Evolutionary conservation across 2,329 filamentous ascomycete genomes (phyloP).

Genomic region (Cyclaneusma minus): DNA sequence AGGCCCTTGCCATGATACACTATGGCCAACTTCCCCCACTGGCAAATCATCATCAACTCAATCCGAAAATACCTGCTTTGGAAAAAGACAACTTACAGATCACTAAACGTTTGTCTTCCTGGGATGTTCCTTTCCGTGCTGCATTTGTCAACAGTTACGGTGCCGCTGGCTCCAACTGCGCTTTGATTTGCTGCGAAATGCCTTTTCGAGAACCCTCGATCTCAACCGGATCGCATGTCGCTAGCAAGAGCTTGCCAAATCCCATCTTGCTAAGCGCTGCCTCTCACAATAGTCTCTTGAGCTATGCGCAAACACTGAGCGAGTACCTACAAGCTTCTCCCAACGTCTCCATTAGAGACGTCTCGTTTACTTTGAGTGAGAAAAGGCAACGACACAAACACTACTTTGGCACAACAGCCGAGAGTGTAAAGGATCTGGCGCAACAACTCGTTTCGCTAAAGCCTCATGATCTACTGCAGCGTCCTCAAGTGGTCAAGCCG

Average conservation of each 20-base stretch:
- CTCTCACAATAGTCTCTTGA: neutral
- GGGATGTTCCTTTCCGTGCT: neutral
- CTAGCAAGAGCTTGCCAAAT: no score
- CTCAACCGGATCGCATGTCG: no score
- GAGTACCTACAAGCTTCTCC: neutral
- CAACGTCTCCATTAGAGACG: neutral
- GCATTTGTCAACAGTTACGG: slow-evolving; percentile 1
- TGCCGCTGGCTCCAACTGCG: neutral
- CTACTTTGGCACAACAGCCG: no score
- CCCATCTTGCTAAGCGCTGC: no score
- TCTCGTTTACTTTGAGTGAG: neutral
- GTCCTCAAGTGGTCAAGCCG: slow-evolving; percentile 16
- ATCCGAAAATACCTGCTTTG: neutral
- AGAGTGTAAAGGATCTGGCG: no score
- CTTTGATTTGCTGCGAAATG: neutral
- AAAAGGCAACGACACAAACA: no score
- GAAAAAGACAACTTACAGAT: neutral
- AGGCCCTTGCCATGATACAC: slow-evolving; percentile 4
- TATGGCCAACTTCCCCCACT: neutral
- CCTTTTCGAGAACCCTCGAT: no score
- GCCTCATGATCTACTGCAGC: slow-evolving; percentile 37
- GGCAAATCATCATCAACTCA: neutral
- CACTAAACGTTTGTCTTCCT: neutral
- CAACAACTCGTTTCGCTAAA: no score
- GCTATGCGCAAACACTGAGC: neutral